Conservation (phyloP, 768 basidiomycete genomes). For the Candolleomyces efflorescens region DNA sequence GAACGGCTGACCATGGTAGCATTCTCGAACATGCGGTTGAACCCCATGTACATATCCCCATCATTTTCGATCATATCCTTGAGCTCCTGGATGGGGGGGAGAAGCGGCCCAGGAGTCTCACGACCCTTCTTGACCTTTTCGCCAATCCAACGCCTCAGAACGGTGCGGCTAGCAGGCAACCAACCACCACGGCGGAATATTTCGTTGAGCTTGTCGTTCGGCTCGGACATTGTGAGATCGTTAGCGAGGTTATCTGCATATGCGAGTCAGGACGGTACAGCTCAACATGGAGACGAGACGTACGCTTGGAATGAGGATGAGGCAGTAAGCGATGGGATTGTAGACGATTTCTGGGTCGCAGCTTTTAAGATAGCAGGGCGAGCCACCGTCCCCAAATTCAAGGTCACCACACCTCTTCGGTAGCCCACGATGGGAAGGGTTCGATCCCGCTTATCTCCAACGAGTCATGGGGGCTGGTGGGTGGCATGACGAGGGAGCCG, state of each 20-base stretch:
- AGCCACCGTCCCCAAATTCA: too few species aligned
- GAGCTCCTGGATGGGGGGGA: slow-evolving; percentile 23
- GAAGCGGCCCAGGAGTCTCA: neutral
- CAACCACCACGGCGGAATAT: neutral
- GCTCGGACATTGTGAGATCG: neutral
- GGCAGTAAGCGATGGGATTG: too few species aligned
- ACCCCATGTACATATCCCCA: slow-evolving; percentile 23
- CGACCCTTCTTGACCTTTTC: neutral
- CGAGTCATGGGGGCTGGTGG: too few species aligned
- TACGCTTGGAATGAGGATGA: too few species aligned
- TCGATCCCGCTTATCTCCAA: too few species aligned
- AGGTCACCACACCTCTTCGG: too few species aligned
- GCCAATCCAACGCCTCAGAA: neutral
- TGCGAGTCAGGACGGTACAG: too few species aligned
- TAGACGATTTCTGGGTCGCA: too few species aligned
- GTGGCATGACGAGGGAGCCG: too few species aligned
- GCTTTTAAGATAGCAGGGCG: too few species aligned
- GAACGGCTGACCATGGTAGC: neutral
- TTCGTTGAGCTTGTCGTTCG: neutral
- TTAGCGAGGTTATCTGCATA: neutral
- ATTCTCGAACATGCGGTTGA: slow-evolving; percentile 29
- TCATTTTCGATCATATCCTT: slow-evolving; percentile 24
- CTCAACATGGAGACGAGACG: too few species aligned
- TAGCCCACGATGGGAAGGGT: too few species aligned
- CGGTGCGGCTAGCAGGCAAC: neutral